Evolutionary conservation across 768 basidiomycete genomes (phyloP).

Genomic region (Pulveroboletus sp.): DNA sequence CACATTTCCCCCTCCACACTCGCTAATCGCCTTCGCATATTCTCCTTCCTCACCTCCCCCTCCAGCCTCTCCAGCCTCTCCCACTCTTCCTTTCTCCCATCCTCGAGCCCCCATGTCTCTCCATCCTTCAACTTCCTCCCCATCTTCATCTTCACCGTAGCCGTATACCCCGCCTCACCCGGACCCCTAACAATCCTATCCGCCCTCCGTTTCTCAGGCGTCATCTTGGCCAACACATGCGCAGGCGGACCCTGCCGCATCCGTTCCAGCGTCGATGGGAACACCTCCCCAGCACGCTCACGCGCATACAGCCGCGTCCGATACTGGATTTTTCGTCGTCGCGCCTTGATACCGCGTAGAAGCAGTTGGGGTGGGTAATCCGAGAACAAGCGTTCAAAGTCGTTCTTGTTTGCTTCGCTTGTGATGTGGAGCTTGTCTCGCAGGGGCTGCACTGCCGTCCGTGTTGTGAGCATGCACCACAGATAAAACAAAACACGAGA

Average conservation of each 20-base stretch:
- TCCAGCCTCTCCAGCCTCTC: constrained; percentile 27
- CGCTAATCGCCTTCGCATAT: constrained; percentile 16
- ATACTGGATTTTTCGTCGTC: constrained; percentile 58
- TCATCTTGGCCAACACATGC: constrained; percentile 53
- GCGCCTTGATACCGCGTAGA: constrained; percentile 50
- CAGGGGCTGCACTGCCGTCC: constrained; percentile 37
- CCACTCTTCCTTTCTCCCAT: constrained; percentile 26
- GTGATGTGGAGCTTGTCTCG: constrained; percentile 31
- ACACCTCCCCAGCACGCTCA: constrained; percentile 63
- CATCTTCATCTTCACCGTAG: constrained; percentile 53
- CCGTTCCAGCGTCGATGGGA: constrained; percentile 44
- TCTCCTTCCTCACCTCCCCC: constrained; percentile 29
- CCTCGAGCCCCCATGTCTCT: constrained; percentile 34
- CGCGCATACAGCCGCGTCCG: constrained; percentile 61
- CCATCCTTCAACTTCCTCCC: constrained; percentile 47
- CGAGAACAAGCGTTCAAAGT: constrained; percentile 39
- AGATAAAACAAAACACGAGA: neutral
- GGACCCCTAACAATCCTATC: constrained; percentile 52
- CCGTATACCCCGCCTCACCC: constrained; percentile 71
- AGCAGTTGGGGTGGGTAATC: constrained; percentile 51
- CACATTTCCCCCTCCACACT: neutral
- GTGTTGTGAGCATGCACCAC: constrained; percentile 2
- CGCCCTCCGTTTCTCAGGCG: constrained; percentile 40
- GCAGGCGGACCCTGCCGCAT: constrained; percentile 61
- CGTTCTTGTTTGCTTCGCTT: constrained; percentile 34